Conservation (phyloP, 1,284 basidiomycete species). For the Leccinum ponderosum region DNA sequence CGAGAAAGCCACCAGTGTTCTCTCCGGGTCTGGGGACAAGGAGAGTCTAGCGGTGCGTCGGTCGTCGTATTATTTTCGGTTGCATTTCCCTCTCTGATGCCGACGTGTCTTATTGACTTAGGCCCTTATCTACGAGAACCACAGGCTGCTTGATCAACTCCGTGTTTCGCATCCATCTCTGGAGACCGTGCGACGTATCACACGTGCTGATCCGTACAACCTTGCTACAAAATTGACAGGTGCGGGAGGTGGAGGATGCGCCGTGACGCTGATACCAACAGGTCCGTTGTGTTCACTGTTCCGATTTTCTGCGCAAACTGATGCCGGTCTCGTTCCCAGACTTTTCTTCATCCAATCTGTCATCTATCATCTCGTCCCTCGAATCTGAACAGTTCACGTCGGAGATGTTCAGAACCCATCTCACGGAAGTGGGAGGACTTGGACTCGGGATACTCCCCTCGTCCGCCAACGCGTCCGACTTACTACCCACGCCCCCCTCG, state of each 20-base stretch:
- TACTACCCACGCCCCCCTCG: slow-evolving; percentile 13
- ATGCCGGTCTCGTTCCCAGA: slow-evolving; percentile 42
- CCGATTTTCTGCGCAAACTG: slow-evolving; percentile 5
- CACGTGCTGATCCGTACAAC: slow-evolving; percentile 60
- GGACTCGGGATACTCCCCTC: slow-evolving; percentile 77
- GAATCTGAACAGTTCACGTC: slow-evolving; percentile 35
- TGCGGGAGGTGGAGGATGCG: slow-evolving; percentile 98
- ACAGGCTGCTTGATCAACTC: slow-evolving; percentile 81
- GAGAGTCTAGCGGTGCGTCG: slow-evolving; percentile 50
- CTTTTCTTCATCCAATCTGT: slow-evolving; percentile 59
- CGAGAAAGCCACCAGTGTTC: slow-evolving; percentile 74
- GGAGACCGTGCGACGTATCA: slow-evolving; percentile 79
- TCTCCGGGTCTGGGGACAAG: slow-evolving; percentile 51
- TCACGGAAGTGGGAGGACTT: slow-evolving; percentile 90
- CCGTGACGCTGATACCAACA: slow-evolving; percentile 94
- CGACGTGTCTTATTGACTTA: slow-evolving; percentile 27
- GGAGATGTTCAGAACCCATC: slow-evolving; percentile 82
- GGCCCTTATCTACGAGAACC: slow-evolving; percentile 88
- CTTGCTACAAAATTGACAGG: slow-evolving; percentile 97
- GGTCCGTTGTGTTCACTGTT: slow-evolving; percentile 46
- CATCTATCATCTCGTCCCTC: slow-evolving; percentile 61
- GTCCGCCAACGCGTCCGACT: slow-evolving; percentile 2
- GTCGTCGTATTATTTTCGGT: slow-evolving; percentile 23
- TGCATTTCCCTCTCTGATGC: background rate
- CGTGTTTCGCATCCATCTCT: slow-evolving; percentile 92